These are phyloP conservation scores for Abortiporus biennis DNA, from an alignment of 1,284 basidiomycete genomes.

Conservation along the genomic window DNA sequence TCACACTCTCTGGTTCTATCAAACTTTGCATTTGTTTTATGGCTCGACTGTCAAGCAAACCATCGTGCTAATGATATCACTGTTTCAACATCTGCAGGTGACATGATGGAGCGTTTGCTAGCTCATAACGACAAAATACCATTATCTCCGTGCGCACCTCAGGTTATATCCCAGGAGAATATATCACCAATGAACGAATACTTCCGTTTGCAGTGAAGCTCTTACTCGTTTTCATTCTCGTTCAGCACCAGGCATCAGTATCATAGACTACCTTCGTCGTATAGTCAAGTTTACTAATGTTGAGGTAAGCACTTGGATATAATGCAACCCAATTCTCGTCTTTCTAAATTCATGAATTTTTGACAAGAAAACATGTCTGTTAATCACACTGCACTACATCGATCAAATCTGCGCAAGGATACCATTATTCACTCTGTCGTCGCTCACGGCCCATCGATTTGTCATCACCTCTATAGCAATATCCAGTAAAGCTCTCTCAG, in stretches of 20 bases:
- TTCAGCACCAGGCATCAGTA: constrained; percentile 76
- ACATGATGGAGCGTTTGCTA: constrained; percentile 91
- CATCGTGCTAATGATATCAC: constrained; percentile 4
- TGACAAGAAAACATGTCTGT: constrained; percentile 74
- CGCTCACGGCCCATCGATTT: constrained; percentile 93
- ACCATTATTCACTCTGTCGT: constrained; percentile 86
- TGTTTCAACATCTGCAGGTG: constrained; percentile 44
- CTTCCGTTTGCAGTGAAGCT: constrained; percentile 50
- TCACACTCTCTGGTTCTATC: background rate
- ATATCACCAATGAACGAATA: constrained; percentile 14
- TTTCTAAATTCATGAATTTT: constrained; percentile 3
- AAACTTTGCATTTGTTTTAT: constrained; percentile 6
- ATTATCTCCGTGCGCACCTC: constrained; percentile 61
- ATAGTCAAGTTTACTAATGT: constrained; percentile 91
- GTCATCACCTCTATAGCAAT: constrained; percentile 86
- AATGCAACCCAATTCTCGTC: too few species aligned
- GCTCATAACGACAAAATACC: constrained; percentile 92
- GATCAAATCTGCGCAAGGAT: constrained; percentile 87
- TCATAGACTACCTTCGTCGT: constrained; percentile 86
- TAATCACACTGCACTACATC: constrained; percentile 90
- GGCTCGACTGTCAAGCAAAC: constrained; percentile 4
- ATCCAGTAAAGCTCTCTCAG: constrained; percentile 87
- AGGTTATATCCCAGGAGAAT: constrained; percentile 15
- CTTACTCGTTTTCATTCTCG: constrained; percentile 93
- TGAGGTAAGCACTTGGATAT: constrained; percentile 73